These are phyloP conservation scores for Calamus simplicifolius DNA, from an alignment of 176 grass and related monocot genomes.

Conservation along the genomic window DNA sequence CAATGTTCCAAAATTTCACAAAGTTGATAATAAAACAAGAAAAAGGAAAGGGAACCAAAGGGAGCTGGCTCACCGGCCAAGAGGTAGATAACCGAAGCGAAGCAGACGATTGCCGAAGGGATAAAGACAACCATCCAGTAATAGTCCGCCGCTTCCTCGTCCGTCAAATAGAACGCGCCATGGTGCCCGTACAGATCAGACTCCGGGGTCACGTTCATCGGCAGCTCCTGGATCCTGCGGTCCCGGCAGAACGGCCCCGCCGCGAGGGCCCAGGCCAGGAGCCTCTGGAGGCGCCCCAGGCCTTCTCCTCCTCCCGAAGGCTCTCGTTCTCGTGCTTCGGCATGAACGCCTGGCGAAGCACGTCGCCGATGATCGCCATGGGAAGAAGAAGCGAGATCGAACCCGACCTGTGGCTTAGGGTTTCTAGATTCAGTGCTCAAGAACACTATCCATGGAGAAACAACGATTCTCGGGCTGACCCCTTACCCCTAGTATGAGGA, in stretches of 20 bases:
- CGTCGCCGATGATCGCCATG: constrained; percentile 67
- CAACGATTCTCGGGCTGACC: too few relatives aligned
- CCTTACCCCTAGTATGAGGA: too few relatives aligned
- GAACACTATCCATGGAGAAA: too few relatives aligned
- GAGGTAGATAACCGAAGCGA: constrained; percentile 54
- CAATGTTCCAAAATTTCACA: too few relatives aligned
- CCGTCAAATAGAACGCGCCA: constrained; percentile 82
- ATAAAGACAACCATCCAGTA: constrained; percentile 96
- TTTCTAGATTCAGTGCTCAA: too few relatives aligned
- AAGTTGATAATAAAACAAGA: too few relatives aligned
- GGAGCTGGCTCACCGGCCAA: constrained; percentile 38
- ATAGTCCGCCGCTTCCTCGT: constrained; percentile 84
- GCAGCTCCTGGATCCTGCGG: constrained; percentile 64
- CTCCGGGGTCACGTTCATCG: constrained; percentile 53
- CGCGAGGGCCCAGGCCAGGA: constrained; percentile 30
- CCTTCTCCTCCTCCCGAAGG: constrained; percentile 57
- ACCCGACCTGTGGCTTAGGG: too few relatives aligned
- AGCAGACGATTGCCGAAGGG: constrained; percentile 53
- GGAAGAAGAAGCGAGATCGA: too few relatives aligned
- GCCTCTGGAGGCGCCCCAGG: constrained; percentile 50
- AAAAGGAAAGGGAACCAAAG: neutral
- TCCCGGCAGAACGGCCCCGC: constrained; percentile 77
- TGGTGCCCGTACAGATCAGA: constrained; percentile 62
- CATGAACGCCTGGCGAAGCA: constrained; percentile 81
- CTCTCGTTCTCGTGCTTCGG: constrained; percentile 50